Conservation (phyloP, 2,329 filamentous ascomycete species). For the Fusarium penzigii region DNA sequence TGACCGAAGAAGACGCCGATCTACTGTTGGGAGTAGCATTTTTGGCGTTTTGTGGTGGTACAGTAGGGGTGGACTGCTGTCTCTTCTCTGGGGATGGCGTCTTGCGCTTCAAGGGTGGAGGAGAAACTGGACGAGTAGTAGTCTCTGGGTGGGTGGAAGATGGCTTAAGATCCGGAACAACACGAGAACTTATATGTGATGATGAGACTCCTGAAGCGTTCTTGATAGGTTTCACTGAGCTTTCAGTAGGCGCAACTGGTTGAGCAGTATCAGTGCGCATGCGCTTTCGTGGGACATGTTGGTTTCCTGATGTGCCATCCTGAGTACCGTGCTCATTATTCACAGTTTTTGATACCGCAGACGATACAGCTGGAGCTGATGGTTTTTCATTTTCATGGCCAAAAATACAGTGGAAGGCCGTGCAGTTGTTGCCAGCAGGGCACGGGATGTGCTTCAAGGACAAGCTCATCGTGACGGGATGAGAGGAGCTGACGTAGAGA, state of each 20-base stretch:
- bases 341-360: neutral
- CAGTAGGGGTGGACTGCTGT: slow-evolving; percentile 5
- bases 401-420: slow-evolving; percentile 53
- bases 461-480: slow-evolving; percentile 36
- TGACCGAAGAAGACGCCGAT: slow-evolving; percentile 15
- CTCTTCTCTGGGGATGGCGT: slow-evolving; percentile 4
- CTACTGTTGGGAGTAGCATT: slow-evolving; percentile 9
- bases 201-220: slow-evolving; percentile 7
- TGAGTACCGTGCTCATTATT: slow-evolving; percentile 4
- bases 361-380: slow-evolving; percentile 5
- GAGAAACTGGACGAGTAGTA: slow-evolving; percentile 34
- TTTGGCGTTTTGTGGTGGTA: slow-evolving; percentile 9
- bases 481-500: neutral
- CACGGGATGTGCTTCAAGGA: slow-evolving; percentile 52
- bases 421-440: slow-evolving; percentile 49
- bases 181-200: slow-evolving; percentile 2
- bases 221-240: slow-evolving; percentile 6
- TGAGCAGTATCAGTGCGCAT: slow-evolving; percentile 26
- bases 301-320: slow-evolving; percentile 16
- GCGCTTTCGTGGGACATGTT: slow-evolving; percentile 35
- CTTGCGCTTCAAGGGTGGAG: slow-evolving; percentile 35
- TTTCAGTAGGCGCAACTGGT: slow-evolving; percentile 7
- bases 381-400: slow-evolving; percentile 42
- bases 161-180: neutral
- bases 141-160: slow-evolving; percentile 20